These are phyloP conservation scores for Gryganskiella cystojenkinii DNA, from an alignment of 192 early-diverging fungal species.

Conservation along the genomic window DNA sequence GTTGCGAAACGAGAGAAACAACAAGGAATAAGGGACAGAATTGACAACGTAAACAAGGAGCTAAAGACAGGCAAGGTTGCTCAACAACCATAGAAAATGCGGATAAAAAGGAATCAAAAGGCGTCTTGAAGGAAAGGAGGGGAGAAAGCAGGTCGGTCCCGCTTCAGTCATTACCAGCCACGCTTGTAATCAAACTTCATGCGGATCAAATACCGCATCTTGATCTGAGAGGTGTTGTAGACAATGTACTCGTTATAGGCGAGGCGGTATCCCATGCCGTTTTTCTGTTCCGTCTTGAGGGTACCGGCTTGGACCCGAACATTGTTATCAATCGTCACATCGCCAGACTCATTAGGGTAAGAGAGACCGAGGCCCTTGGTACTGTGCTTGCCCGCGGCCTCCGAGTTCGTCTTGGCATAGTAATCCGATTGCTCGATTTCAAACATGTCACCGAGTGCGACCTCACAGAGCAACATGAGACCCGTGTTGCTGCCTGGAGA, in stretches of 20 bases:
- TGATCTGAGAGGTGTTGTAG: conserved; percentile 74
- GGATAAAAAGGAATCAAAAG: too few relatives aligned
- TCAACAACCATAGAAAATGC: too few relatives aligned
- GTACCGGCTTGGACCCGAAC: conserved; percentile 64
- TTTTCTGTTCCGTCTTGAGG: not conserved
- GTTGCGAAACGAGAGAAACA: too few relatives aligned
- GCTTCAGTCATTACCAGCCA: too few relatives aligned
- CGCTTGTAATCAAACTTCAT: conserved; percentile 48
- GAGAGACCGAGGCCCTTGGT: conserved; percentile 73
- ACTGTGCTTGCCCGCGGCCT: conserved; percentile 60
- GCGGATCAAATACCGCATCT: conserved; percentile 72
- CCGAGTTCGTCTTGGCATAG: conserved; percentile 57
- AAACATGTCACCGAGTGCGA: conserved; percentile 72
- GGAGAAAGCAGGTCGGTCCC: too few relatives aligned
- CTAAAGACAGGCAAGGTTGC: too few relatives aligned
- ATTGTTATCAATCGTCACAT: conserved; percentile 56
- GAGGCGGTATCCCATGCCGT: conserved; percentile 32
- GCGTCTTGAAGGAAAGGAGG: too few relatives aligned
- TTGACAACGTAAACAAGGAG: too few relatives aligned
- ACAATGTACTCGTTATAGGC: conserved; percentile 86
- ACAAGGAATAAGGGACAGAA: too few relatives aligned
- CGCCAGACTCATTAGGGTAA: conserved; percentile 62
- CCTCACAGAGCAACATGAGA: conserved; percentile 82
- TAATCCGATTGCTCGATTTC: conserved; percentile 60
- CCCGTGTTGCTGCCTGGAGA: conserved; percentile 50